Base-by-base conservation (phyloP, 257 asterid species). In the Pogostemon cablin region DNA sequence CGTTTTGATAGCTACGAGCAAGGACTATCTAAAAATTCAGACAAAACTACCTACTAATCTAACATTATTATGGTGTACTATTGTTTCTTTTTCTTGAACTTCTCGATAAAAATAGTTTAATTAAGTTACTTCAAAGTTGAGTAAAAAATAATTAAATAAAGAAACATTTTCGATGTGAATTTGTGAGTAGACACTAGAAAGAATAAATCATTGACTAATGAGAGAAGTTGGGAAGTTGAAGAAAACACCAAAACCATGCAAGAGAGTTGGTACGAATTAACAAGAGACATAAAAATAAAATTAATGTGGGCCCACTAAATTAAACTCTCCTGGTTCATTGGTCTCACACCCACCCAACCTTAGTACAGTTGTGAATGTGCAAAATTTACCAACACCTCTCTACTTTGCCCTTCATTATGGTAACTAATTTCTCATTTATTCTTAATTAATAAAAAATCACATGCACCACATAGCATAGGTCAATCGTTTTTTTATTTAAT, bases 301-400 rank as follows among this genome's bases (percentile, higher is more conserved):
- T 41, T 4, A 41, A 12, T 52, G 34, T 0, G 57, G 57, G 57
- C 6, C 57, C 34, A 52, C 9, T 12, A 52, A 25, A 52, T 5
- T 52, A 52, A 52, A 52, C 57, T 12, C 17, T 52, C 34, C 20
- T 52, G 57, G 9, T 15, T 12, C 34, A 12, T 12, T 48, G 54
- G 57, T 52, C 57, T 12, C 34, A 9, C 15, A 52, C 57, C 57
- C 6, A 52, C 57, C 57, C 57, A 52, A 52, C 57, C 57, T 12
- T 34, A 12, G 17, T 12, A 52, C 57, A 52, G 34, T 52, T 52
- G 34, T 12, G 34, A 12, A 15, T 12, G 32, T 15, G 57, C 34
- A 12, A 52, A 11, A n/a, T 3, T 48, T 48, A 10, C 5, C 20
- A 25, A 25, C 32, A 25, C 32, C 32, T 25, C 32, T 25, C 32